Percentiles rank a stretch among this genome's conserved stretches.
Evolutionary conservation across 805 yeast species (phyloP).

Genomic region (Blastobotrys americana): DNA sequence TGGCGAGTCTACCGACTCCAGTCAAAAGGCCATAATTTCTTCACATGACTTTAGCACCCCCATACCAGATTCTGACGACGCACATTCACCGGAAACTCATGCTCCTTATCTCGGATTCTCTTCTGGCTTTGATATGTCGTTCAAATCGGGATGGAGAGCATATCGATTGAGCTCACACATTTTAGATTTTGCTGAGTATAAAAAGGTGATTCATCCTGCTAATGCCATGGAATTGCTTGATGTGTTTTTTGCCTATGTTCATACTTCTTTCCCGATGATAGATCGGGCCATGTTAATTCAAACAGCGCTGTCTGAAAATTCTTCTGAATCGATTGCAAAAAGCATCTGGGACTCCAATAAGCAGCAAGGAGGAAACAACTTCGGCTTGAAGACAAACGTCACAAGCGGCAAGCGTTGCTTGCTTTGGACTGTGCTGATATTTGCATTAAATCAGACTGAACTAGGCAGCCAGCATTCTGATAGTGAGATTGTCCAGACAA

Average conservation of each 20-base stretch:
- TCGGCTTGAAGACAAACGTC: slow-evolving; percentile 1
- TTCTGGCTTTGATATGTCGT: slow-evolving; percentile 11
- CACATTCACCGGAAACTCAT: slow-evolving; percentile 1
- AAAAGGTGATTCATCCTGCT: neutral
- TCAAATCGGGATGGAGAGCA: slow-evolving; percentile 6
- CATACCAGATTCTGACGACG: neutral
- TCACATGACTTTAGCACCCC: neutral
- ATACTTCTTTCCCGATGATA: slow-evolving; percentile 10
- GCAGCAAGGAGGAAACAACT: neutral
- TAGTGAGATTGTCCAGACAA: slow-evolving; percentile 2
- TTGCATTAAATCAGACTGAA: slow-evolving; percentile 5
- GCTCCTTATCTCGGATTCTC: slow-evolving; percentile 6
- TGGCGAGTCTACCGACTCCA: neutral
- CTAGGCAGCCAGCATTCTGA: slow-evolving; percentile 5
- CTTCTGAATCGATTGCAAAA: too few species aligned
- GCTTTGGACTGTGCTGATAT: slow-evolving; percentile 11
- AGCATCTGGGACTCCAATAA: too few species aligned
- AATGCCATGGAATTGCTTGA: slow-evolving; percentile 10
- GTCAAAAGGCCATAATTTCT: slow-evolving; percentile 2
- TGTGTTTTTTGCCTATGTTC: slow-evolving; percentile 9
- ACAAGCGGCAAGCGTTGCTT: slow-evolving; percentile 6
- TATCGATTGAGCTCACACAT: slow-evolving; percentile 5
- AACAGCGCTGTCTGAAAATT: slow-evolving; percentile 3
- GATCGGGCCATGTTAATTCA: slow-evolving; percentile 6
- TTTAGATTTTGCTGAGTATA: slow-evolving; percentile 5